phyloP scores from a whole-genome alignment of 352 stramenopile genomes.

The Phytophthora hibernalis region DNA sequence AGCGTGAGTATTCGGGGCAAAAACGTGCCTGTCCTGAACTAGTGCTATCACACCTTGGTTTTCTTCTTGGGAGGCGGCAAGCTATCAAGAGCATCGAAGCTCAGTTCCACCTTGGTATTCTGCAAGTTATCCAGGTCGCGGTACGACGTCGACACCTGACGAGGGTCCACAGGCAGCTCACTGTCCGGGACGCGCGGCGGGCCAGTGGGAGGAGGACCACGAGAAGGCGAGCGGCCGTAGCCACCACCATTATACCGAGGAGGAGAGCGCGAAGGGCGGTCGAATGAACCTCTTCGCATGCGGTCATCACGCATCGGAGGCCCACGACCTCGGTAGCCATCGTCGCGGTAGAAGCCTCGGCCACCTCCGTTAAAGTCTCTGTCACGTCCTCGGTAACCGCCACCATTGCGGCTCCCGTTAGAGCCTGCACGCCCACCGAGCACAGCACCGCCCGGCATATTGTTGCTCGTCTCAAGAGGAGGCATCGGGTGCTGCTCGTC shows the following conservation, averaged over 20 bases:
- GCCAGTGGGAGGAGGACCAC: slow-evolving; percentile 28
- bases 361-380: slow-evolving; percentile 41
- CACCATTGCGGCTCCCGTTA: slow-evolving; percentile 41
- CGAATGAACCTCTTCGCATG: slow-evolving; percentile 57
- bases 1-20: slow-evolving; percentile 22
- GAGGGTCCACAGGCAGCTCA: slow-evolving; percentile 79
- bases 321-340: slow-evolving; percentile 63
- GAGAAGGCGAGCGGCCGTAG: slow-evolving; percentile 40
- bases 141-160: slow-evolving; percentile 85
- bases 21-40: no score
- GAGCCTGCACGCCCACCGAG: slow-evolving; percentile 53
- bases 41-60: slow-evolving; percentile 64
- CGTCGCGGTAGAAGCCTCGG: slow-evolving; percentile 64
- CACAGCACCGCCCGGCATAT: slow-evolving; percentile 52
- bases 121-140: slow-evolving; percentile 86
- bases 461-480: slow-evolving; percentile 78
- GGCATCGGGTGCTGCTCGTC: slow-evolving; percentile 81
- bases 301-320: slow-evolving; percentile 58
- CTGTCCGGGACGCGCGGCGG: slow-evolving; percentile 56
- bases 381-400: slow-evolving; percentile 36
- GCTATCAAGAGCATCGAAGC: slow-evolving; percentile 81
- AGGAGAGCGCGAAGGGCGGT: slow-evolving; percentile 45
- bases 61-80: slow-evolving; percentile 89
- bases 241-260: slow-evolving; percentile 38
- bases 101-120: slow-evolving; percentile 86